These are phyloP conservation scores for Puccinia triticina DNA, from an alignment of 1,284 basidiomycete genomes.

Conservation along the genomic window DNA sequence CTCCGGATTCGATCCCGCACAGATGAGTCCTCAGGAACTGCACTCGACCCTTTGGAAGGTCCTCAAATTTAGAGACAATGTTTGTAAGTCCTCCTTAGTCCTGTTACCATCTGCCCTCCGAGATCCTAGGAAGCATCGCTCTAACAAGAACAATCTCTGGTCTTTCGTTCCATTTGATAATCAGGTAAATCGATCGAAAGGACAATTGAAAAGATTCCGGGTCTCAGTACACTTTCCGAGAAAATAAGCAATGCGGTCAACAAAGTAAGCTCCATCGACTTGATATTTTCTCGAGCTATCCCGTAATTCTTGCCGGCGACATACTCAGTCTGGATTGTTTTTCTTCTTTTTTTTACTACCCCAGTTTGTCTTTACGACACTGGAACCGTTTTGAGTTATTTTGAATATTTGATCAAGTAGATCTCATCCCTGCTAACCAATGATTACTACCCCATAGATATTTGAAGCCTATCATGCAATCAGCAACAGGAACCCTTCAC, in stretches of 20 bases:
- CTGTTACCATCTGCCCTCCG: not conserved
- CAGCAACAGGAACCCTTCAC: conserved; percentile 50
- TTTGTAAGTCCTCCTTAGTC: conserved; percentile 56
- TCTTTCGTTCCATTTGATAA: not conserved
- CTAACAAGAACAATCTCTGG: not conserved
- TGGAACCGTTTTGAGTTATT: conserved; percentile 52
- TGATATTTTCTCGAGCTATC: conserved; percentile 39
- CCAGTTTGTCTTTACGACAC: conserved; percentile 52
- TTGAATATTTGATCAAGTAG: not conserved
- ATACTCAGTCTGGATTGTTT: not conserved
- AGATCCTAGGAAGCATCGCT: not conserved
- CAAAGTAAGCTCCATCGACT: conserved; percentile 50
- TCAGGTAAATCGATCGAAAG: conserved; percentile 74
- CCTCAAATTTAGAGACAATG: conserved; percentile 77
- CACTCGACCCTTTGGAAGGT: conserved; percentile 83
- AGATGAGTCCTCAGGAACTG: conserved; percentile 86
- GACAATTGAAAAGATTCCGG: conserved; percentile 75
- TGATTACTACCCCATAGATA: conserved; percentile 15
- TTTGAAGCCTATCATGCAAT: conserved; percentile 52
- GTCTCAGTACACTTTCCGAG: conserved; percentile 70
- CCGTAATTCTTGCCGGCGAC: not conserved
- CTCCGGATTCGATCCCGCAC: conserved; percentile 64
- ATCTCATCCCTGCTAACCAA: conserved; percentile 28
- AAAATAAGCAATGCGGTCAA: conserved; percentile 72
- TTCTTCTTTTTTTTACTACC: not conserved